A percentile compares a stretch with the other conserved stretches of the same genome.
phyloP scores from a whole-genome alignment of 202 grass and related monocot species.

The Zizania palustris region DNA sequence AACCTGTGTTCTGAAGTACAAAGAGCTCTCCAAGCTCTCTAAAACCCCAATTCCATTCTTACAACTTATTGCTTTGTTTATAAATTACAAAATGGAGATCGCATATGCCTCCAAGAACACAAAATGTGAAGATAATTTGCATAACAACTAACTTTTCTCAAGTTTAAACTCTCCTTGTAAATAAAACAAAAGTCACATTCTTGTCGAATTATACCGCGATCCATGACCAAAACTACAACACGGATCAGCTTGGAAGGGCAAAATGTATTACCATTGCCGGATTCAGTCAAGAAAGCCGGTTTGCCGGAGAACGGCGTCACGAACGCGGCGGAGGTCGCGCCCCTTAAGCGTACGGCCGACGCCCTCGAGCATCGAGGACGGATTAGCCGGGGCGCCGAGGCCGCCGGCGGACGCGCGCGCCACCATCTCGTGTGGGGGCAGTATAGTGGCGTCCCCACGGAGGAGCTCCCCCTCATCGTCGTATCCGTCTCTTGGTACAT shows the following conservation, averaged over 20 bases:
- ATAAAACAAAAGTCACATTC: background rate
- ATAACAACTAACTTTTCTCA: background rate
- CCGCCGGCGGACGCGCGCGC: slow-evolving; percentile 39
- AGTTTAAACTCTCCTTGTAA: slow-evolving; percentile 3
- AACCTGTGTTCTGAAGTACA: slow-evolving; percentile 14
- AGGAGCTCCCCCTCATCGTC: slow-evolving; percentile 34
- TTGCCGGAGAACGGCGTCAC: slow-evolving; percentile 44
- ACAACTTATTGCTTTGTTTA: slow-evolving; percentile 8
- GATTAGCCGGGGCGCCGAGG: background rate
- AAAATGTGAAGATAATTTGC: slow-evolving; percentile 6
- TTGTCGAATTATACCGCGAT: slow-evolving; percentile 17
- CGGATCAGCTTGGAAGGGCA: slow-evolving; percentile 8
- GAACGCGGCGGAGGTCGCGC: slow-evolving; percentile 44
- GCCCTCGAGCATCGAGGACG: slow-evolving; percentile 51
- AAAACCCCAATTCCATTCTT: background rate
- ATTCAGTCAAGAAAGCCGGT: slow-evolving; percentile 55
- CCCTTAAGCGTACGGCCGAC: slow-evolving; percentile 51
- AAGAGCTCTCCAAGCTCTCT: background rate
- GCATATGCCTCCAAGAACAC: background rate
- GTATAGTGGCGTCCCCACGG: slow-evolving; percentile 40
- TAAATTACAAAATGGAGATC: slow-evolving; percentile 20
- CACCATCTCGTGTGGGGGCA: slow-evolving; percentile 53
- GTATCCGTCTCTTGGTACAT: background rate
- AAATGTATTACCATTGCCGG: slow-evolving; percentile 17
- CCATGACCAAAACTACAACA: slow-evolving; percentile 18